A percentile compares a stretch with the other conserved stretches of the same genome.
Conservation (phyloP, 305 asterid genomes). For the Fraxinus floribunda region DNA sequence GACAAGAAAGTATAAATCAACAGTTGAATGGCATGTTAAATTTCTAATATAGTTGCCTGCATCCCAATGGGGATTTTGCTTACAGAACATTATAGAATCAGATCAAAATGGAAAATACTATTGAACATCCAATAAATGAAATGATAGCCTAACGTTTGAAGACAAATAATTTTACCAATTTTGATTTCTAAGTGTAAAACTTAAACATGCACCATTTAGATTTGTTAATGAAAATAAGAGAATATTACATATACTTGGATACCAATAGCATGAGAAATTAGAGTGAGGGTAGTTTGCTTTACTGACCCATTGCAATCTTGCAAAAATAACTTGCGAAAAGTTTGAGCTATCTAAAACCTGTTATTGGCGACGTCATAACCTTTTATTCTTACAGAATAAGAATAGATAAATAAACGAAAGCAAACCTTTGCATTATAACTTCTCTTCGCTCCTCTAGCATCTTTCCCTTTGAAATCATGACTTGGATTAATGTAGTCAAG, state of each 20-base stretch:
- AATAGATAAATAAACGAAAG: constrained; percentile 27
- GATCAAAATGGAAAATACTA: neutral
- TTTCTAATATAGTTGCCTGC: neutral
- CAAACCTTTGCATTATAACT: constrained; percentile 63
- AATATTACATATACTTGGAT: neutral
- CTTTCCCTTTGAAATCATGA: constrained; percentile 81
- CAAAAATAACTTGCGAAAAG: neutral
- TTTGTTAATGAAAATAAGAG: neutral
- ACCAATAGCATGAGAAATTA: neutral
- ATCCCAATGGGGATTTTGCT: neutral
- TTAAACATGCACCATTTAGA: neutral
- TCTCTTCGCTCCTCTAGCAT: constrained; percentile 63
- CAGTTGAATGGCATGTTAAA: neutral
- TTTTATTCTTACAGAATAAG: constrained; percentile 1
- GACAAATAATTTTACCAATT: neutral
- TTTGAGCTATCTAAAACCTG: constrained; percentile 8
- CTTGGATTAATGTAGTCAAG: constrained; percentile 94
- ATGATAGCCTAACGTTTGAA: constrained; percentile 4
- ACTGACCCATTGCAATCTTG: neutral
- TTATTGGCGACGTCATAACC: constrained; percentile 6
- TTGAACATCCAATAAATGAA: neutral
- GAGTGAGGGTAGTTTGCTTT: neutral
- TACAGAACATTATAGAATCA: neutral
- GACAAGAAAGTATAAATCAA: constrained; percentile 28
- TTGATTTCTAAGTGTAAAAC: neutral